Evolutionary conservation across 495 filamentous ascomycete genomes (phyloP).

Genomic region (Aspergillus funiculosus): DNA sequence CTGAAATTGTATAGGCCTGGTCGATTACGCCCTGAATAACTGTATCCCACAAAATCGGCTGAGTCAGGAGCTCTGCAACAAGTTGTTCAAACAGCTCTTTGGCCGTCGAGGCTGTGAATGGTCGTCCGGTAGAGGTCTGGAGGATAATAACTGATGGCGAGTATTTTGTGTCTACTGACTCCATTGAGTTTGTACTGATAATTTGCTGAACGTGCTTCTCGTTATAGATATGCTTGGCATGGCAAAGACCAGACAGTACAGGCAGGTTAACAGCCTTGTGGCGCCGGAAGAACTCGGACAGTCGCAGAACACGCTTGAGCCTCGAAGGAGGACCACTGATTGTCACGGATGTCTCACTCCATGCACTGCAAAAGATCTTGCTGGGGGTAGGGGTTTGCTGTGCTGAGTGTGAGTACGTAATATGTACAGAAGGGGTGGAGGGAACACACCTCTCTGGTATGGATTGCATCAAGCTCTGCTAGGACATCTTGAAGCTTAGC

Average conservation of each 20-base stretch:
- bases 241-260: slow-evolving; percentile 34
- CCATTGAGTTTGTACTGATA: not conserved
- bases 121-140: slow-evolving; percentile 18
- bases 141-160: slow-evolving; percentile 8
- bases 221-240: slow-evolving; percentile 45
- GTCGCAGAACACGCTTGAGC: slow-evolving; percentile 24
- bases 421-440: not conserved
- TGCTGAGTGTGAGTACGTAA: not conserved
- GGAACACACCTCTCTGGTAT: slow-evolving; percentile 10
- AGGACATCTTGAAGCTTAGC: slow-evolving; percentile 25
- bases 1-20: slow-evolving; percentile 22
- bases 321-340: slow-evolving; percentile 39
- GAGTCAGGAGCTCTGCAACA: slow-evolving; percentile 29
- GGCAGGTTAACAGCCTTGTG: slow-evolving; percentile 23
- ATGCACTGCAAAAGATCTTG: slow-evolving; percentile 34
- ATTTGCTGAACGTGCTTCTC: slow-evolving; percentile 47
- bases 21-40: slow-evolving; percentile 18
- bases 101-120: slow-evolving; percentile 14
- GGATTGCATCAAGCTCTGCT: slow-evolving; percentile 26
- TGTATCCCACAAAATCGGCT: slow-evolving; percentile 26
- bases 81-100: slow-evolving; percentile 29
- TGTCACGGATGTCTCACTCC: slow-evolving; percentile 21
- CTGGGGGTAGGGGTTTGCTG: slow-evolving; percentile 12
- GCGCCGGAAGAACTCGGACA: slow-evolving; percentile 22
- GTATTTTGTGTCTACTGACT: not conserved